phyloP scores from a whole-genome alignment of 2,329 filamentous ascomycete species.

The Aureobasidium sp. region DNA sequence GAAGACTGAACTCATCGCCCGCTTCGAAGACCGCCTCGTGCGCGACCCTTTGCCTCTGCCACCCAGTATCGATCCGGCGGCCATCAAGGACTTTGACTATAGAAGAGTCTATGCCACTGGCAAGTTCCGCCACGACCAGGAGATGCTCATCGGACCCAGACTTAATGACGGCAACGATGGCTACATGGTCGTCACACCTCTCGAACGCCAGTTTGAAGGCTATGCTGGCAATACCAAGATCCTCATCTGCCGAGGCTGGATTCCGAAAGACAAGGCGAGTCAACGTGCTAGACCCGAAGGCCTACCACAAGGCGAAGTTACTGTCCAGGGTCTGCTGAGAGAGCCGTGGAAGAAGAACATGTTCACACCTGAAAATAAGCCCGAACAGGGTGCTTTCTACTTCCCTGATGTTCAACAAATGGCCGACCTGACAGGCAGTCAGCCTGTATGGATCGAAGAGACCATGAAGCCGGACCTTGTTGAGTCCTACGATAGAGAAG shows the following conservation, averaged over 20 bases:
- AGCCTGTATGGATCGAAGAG: constrained; percentile 90
- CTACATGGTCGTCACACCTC: constrained; percentile 83
- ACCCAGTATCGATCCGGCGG: constrained; percentile 71
- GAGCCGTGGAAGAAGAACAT: constrained; percentile 96
- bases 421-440: constrained; percentile 73
- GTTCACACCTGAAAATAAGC: constrained; percentile 88
- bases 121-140: constrained; percentile 73
- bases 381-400: constrained; percentile 79
- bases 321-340: constrained; percentile 74
- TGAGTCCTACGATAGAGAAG: constrained; percentile 65
- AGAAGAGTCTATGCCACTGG: constrained; percentile 72
- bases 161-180: constrained; percentile 85
- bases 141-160: constrained; percentile 92
- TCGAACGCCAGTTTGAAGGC: constrained; percentile 55
- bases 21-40: constrained; percentile 84
- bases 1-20: constrained; percentile 89
- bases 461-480: constrained; percentile 85
- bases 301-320: constrained; percentile 63
- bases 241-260: constrained; percentile 87
- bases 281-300: constrained; percentile 58
- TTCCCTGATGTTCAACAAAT: constrained; percentile 93
- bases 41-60: constrained; percentile 81
- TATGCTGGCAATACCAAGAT: constrained; percentile 53
- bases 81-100: constrained; percentile 85
- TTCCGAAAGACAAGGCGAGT: constrained; percentile 63